Base-by-base conservation (phyloP, 257 asterid species). In the Scutellaria barbata region DNA sequence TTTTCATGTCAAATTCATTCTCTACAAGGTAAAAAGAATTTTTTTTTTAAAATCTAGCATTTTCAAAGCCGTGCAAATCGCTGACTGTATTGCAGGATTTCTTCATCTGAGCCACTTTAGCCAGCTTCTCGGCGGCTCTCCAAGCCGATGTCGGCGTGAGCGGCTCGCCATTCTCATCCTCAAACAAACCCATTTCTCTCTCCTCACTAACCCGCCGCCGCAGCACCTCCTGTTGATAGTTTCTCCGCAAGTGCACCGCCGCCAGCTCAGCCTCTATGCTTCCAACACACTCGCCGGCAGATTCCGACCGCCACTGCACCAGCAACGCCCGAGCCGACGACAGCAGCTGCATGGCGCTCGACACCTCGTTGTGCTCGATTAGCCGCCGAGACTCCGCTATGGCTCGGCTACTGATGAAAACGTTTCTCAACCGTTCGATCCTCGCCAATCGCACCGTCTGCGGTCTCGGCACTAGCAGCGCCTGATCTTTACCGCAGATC, bases 21-120 rank as follows among this genome's bases (percentile, higher is more conserved):
- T 6, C 33, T 35, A 9, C 12, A 33, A 45, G 14, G 20, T 11
- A 6, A 63, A 20, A 61, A 33, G 5, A 1, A 20, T 1, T 11
- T 22, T 20, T 20, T 20, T 20, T 17, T 1, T 80, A 92, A 83
- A 92, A 90, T 80, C 97, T 85, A 69, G 95, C 95, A 69, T 90
- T 92, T 76, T 92, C 98, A 40, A 92, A 92, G 75, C 98, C 97
- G 81, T 92, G 97, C 75, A 90, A 76, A 61, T 92, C 96, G 66
- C 85, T 57, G 57, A 81, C 88, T 80, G 86, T 72, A 71, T 77
- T 81, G 41, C 76, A n/a, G 3, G 89, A 80, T 66, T 81, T 87
- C 83, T 82, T 78, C 66, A 55, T 70, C 57, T 73, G 77, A 20
- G 87, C 88, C 64, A 81, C 79, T 64, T 80, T 84, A 71, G 87